Conservation (phyloP, 2,329 filamentous ascomycete genomes). For the Talaromyces rugulosus region DNA sequence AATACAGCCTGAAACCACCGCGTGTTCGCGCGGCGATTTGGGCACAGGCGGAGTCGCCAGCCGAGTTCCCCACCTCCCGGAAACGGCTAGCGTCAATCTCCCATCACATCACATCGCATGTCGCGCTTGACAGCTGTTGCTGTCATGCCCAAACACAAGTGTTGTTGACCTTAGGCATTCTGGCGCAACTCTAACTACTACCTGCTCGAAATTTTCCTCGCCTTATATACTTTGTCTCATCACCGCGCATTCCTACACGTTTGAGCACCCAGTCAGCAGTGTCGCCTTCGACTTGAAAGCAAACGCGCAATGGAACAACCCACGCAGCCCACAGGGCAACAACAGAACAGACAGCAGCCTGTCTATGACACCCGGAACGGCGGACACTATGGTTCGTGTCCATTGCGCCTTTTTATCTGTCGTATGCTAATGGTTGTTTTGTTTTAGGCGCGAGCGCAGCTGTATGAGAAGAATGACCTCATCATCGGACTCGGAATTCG, state of each 20-base stretch:
- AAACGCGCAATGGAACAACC: constrained; percentile 51
- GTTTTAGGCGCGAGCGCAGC: constrained; percentile 62
- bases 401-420: neutral
- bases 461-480: constrained; percentile 44
- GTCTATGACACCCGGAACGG: constrained; percentile 71
- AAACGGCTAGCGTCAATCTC: constrained; percentile 7
- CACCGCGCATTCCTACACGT: neutral
- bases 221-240: neutral
- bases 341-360: constrained; percentile 57
- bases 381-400: constrained; percentile 68
- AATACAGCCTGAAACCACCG: neutral
- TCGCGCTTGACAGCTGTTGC: constrained; percentile 4
- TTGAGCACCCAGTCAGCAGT: neutral
- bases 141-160: constrained; percentile 2
- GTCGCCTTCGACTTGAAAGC: neutral
- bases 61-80: constrained; percentile 3
- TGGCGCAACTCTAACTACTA: neutral
- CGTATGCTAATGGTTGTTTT: neutral
- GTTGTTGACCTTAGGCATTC: neutral
- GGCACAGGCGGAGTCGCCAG: neutral
- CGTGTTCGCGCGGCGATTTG: neutral
- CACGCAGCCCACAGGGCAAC: constrained; percentile 52
- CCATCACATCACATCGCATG: constrained; percentile 10
- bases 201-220: neutral
- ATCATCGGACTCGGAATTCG: constrained; percentile 3